Conservation (phyloP, 768 basidiomycete species). For the Filobasidium wieringae region DNA sequence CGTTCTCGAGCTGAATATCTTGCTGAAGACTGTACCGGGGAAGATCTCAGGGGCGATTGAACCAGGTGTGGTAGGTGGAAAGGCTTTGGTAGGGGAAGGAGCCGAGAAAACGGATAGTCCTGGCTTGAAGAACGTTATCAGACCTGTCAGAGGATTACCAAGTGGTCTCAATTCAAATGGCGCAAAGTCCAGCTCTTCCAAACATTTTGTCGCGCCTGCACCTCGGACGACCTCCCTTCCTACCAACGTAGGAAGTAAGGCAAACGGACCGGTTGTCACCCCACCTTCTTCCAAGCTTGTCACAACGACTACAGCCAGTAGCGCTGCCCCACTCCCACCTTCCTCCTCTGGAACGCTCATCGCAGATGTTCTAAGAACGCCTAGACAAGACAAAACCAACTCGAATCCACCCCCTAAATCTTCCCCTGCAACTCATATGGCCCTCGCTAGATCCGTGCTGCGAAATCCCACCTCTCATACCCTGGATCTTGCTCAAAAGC, state of each 20-base stretch:
- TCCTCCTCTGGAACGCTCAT: conserved; percentile 2
- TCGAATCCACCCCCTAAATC: conserved; percentile 3
- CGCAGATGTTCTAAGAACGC: conserved; percentile 3
- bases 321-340: not conserved
- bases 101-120: too few species aligned
- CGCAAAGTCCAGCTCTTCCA: not conserved
- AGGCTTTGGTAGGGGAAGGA: too few species aligned
- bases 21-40: not conserved
- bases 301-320: not conserved
- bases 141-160: too few species aligned
- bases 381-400: conserved; percentile 1
- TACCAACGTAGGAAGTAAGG: not conserved
- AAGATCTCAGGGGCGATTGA: too few species aligned
- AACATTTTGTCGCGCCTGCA: not conserved
- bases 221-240: not conserved
- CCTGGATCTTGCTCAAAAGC: conserved; percentile 15
- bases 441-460: conserved; percentile 9
- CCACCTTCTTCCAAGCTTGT: not conserved
- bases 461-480: conserved; percentile 10
- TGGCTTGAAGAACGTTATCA: too few species aligned
- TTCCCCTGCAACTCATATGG: conserved; percentile 9
- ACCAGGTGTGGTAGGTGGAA: too few species aligned
- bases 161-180: not conserved
- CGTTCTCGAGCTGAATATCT: not conserved
- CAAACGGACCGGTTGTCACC: not conserved